Conservation (phyloP, 2,329 filamentous ascomycete species). For the Aspergillus niger region DNA sequence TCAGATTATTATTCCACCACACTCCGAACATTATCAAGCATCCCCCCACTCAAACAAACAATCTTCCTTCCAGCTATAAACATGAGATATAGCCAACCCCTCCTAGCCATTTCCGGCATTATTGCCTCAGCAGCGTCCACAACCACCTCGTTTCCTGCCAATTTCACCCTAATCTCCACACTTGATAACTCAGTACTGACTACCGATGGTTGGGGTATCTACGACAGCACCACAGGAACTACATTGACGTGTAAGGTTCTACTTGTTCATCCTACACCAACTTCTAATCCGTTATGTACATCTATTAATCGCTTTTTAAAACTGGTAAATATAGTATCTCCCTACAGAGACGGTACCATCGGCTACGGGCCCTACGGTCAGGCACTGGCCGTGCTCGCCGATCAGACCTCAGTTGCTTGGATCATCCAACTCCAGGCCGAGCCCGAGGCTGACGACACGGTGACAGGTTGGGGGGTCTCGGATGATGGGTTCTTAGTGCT, state of each 20-base stretch:
- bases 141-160: conserved; percentile 3
- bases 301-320: not conserved
- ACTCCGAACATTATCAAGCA: not conserved
- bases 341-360: not conserved
- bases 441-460: not conserved
- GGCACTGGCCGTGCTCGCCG: not conserved
- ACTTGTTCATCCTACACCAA: not conserved
- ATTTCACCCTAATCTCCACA: not conserved
- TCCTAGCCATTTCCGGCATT: not conserved
- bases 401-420: not conserved
- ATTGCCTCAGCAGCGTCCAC: not conserved
- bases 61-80: not conserved
- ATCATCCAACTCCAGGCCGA: not conserved
- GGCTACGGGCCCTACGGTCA: not conserved
- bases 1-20: not conserved
- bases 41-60: not conserved
- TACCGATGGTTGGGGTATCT: conserved; percentile 5
- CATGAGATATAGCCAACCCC: conserved; percentile 2
- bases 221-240: not conserved
- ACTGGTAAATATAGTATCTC: conserved; percentile 1
- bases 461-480: not conserved
- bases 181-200: conserved; percentile 2
- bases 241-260: conserved; percentile 1
- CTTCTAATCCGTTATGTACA: not conserved
- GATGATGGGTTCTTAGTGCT: conserved; percentile 5